These are phyloP conservation scores for Xylogone sp. DNA, from an alignment of 2,329 filamentous ascomycete species.

Conservation along the genomic window DNA sequence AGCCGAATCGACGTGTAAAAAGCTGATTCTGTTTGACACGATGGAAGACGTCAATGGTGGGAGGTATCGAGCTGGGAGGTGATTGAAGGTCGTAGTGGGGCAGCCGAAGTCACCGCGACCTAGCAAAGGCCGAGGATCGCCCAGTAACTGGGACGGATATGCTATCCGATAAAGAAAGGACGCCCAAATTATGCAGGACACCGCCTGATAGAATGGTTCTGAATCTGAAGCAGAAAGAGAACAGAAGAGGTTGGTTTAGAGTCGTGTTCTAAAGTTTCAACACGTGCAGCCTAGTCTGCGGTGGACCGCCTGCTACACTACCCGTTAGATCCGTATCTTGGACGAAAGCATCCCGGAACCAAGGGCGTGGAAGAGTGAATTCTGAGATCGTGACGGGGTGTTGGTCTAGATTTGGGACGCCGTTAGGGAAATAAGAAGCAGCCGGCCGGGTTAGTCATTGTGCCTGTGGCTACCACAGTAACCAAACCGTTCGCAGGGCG, in stretches of 20 bases:
- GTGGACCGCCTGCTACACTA: neutral
- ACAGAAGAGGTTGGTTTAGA: neutral
- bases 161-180: neutral
- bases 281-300: neutral
- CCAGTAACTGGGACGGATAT: neutral
- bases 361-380: neutral
- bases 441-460: too few relatives aligned
- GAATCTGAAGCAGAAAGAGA: neutral
- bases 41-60: neutral
- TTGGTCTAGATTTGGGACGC: too few relatives aligned
- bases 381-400: too few relatives aligned
- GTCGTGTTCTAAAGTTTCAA: neutral
- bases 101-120: neutral
- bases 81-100: neutral
- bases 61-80: neutral
- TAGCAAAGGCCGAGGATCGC: neutral
- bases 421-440: too few relatives aligned
- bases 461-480: neutral
- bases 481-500: neutral
- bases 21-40: neutral
- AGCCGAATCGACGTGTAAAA: neutral
- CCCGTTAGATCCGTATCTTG: neutral
- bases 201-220: neutral
- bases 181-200: neutral
- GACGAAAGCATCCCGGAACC: neutral